Evolutionary conservation across 805 yeast genomes (phyloP).

Genomic region (Debaryomyces prosopidis): DNA sequence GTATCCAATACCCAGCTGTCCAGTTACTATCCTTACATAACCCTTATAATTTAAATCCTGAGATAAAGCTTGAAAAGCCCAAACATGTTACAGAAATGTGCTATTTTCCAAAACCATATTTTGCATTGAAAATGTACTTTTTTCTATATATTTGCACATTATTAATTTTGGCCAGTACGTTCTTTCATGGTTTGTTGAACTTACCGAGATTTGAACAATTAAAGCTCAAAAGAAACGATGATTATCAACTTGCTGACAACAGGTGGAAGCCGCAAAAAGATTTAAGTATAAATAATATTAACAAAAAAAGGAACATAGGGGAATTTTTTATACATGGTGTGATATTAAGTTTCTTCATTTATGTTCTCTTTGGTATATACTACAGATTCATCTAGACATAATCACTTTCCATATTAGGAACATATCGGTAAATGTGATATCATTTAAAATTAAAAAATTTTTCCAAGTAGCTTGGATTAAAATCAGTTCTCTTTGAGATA

Average conservation of each 20-base stretch:
- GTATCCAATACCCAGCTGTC: constrained; percentile 80
- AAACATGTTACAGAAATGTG: constrained; percentile 48
- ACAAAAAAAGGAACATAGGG: constrained; percentile 1
- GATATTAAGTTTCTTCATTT: constrained; percentile 2
- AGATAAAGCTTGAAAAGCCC: constrained; percentile 16
- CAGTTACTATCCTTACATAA: constrained; percentile 72
- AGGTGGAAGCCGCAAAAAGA: constrained; percentile 12
- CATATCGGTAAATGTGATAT: constrained; percentile 3
- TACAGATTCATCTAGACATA: constrained; percentile 3
- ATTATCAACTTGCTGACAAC: constrained; percentile 12
- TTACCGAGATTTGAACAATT: background rate
- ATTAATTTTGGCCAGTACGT: background rate
- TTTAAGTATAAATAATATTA: background rate
- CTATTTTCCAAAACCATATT: constrained; percentile 55
- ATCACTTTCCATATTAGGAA: background rate
- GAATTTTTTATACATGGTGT: constrained; percentile 3
- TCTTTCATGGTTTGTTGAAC: background rate
- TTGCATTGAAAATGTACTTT: constrained; percentile 6
- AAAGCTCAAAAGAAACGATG: background rate
- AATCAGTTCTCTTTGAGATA: constrained; percentile 70
- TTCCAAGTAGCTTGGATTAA: constrained; percentile 53
- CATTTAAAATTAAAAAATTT: constrained; percentile 40
- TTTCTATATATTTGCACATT: background rate
- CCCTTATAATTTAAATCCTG: constrained; percentile 27
- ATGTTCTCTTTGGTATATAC: constrained; percentile 8